phyloP scores from a whole-genome alignment of 129 eudicot genomes.

The Glebionis coronaria region DNA sequence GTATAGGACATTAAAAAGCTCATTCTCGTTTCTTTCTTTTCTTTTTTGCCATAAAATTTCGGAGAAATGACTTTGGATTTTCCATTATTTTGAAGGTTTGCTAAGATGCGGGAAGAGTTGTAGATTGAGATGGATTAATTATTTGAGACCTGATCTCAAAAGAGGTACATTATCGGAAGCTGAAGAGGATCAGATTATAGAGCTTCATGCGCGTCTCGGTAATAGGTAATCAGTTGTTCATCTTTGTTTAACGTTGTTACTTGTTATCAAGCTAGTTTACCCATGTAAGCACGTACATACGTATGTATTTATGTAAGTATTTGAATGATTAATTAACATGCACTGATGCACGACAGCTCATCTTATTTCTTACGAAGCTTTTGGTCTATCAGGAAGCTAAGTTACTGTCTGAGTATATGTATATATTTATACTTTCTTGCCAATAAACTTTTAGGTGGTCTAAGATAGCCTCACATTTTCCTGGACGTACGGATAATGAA shows the following conservation, averaged over 20 bases:
- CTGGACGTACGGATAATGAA: conserved; percentile 83
- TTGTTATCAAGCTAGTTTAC: neutral
- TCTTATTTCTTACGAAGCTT: no score
- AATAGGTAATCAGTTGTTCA: conserved; percentile 51
- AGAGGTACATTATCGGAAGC: conserved; percentile 63
- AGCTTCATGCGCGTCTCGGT: conserved; percentile 78
- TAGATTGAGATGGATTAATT: conserved; percentile 79
- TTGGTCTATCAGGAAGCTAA: no score
- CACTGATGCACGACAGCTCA: no score
- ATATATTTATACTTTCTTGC: neutral
- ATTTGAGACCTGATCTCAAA: conserved; percentile 75
- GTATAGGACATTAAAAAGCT: neutral
- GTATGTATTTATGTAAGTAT: no score
- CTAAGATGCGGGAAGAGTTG: conserved; percentile 84
- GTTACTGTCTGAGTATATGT: no score
- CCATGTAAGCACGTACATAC: no score
- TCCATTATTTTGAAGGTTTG: conserved; percentile 42
- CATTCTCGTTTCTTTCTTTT: neutral
- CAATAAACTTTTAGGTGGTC: conserved; percentile 50
- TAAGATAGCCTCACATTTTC: conserved; percentile 76
- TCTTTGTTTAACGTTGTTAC: neutral
- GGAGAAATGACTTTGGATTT: neutral
- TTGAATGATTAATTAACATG: neutral
- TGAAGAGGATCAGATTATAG: conserved; percentile 67
- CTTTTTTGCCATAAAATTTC: neutral